These are phyloP conservation scores for Fusarium nematophilum DNA, from an alignment of 2,329 filamentous ascomycete genomes.

Conservation along the genomic window DNA sequence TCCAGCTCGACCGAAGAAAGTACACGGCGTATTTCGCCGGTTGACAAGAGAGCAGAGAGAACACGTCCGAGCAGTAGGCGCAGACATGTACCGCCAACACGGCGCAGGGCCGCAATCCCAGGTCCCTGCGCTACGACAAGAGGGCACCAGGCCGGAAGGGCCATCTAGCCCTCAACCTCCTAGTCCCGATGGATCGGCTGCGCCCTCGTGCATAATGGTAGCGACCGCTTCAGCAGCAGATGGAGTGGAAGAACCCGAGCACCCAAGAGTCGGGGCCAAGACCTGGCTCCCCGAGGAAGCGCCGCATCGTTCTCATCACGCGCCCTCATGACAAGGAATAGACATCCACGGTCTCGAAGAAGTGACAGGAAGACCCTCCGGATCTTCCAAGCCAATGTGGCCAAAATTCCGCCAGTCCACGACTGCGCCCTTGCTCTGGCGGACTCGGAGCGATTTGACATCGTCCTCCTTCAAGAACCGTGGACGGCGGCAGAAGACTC, in stretches of 20 bases:
- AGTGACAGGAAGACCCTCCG: constrained; percentile 6
- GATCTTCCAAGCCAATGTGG: no score
- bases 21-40: no score
- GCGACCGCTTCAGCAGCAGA: constrained; percentile 12
- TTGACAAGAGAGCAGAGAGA: no score
- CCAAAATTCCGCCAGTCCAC: no score
- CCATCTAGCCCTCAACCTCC: background rate
- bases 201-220: constrained; percentile 16
- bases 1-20: no score
- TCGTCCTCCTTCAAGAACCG: constrained; percentile 30
- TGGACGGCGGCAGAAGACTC: constrained; percentile 15
- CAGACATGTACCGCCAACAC: constrained; percentile 8
- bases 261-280: no score
- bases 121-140: background rate
- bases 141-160: background rate
- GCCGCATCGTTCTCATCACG: constrained; percentile 12
- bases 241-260: constrained; percentile 7
- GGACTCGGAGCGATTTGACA: constrained; percentile 23
- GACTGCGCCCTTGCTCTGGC: no score
- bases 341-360: background rate
- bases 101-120: background rate
- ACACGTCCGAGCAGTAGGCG: no score
- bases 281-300: constrained; percentile 3
- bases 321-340: constrained; percentile 5
- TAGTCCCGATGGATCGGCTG: background rate